Percentiles rank a stretch among this genome's conserved stretches.
phyloP scores from a whole-genome alignment of 345 rosid genomes.

The Sonneratia alba region DNA sequence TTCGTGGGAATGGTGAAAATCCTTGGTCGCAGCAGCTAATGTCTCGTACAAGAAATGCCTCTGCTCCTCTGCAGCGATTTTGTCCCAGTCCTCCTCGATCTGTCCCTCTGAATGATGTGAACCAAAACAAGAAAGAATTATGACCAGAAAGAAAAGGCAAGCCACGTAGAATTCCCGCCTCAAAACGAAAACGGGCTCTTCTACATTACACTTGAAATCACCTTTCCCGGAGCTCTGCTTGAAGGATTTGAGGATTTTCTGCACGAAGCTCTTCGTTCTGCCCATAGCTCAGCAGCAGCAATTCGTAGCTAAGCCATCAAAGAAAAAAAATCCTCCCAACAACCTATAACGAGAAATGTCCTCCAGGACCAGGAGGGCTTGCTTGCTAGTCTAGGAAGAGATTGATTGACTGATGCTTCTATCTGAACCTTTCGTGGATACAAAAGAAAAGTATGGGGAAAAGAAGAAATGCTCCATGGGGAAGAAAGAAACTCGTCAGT shows the following conservation, averaged over 20 bases:
- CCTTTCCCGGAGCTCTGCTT: slow-evolving; percentile 41
- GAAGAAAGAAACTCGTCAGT: no score
- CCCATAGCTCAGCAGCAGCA: slow-evolving; percentile 14
- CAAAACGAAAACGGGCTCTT: not conserved
- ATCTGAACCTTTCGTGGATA: no score
- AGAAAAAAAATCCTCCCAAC: not conserved
- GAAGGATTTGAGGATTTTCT: slow-evolving; percentile 41
- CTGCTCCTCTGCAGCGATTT: slow-evolving; percentile 71
- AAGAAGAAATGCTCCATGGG: no score
- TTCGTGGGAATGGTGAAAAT: slow-evolving; percentile 59
- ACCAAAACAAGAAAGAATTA: not conserved
- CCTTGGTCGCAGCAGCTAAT: slow-evolving; percentile 63
- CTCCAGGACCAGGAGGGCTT: no score
- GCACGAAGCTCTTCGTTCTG: slow-evolving; percentile 47
- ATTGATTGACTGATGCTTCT: no score
- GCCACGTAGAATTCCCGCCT: no score
- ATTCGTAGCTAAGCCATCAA: slow-evolving; percentile 3
- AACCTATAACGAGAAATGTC: not conserved
- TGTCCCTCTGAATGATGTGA: slow-evolving; percentile 21
- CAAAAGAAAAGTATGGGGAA: no score
- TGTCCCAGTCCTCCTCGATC: slow-evolving; percentile 42
- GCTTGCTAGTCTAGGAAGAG: no score
- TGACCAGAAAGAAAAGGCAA: not conserved
- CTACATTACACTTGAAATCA: slow-evolving; percentile 8
- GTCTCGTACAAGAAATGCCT: slow-evolving; percentile 59